A percentile compares a stretch with the other conserved stretches of the same genome.
Conservation (phyloP, 257 asterid genomes). For the Primulina eburnea region DNA sequence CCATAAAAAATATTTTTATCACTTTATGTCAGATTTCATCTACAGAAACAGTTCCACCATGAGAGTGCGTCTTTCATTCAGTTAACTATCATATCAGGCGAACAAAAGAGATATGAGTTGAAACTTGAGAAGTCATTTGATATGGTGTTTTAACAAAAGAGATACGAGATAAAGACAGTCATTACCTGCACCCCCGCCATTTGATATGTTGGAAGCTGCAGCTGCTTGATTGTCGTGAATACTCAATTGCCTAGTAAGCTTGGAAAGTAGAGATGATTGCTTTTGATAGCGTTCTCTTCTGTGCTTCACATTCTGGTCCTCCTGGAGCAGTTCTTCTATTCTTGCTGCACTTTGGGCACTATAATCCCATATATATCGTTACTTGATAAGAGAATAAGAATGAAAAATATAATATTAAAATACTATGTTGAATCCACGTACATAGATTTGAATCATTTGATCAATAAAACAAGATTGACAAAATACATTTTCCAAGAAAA, state of each 20-base stretch:
- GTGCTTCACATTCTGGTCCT: constrained; percentile 77
- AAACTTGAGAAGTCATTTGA: constrained; percentile 9
- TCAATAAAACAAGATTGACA: background rate
- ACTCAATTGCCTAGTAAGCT: constrained; percentile 72
- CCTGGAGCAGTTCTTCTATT: constrained; percentile 85
- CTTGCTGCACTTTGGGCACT: constrained; percentile 70
- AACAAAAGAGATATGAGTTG: constrained; percentile 8
- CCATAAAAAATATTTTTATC: background rate
- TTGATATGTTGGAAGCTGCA: constrained; percentile 65
- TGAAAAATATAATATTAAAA: background rate
- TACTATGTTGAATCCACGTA: constrained; percentile 2
- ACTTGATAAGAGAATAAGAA: background rate
- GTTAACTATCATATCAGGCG: constrained; percentile 1
- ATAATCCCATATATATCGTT: constrained; percentile 15
- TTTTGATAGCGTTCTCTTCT: constrained; percentile 74
- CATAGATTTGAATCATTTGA: no score
- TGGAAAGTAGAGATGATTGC: constrained; percentile 78
- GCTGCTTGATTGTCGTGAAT: constrained; percentile 85
- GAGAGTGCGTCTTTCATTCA: background rate
- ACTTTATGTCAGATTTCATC: no score
- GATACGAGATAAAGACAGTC: constrained; percentile 8
- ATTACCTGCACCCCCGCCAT: constrained; percentile 66
- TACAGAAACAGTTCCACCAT: no score
- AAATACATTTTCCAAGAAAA: background rate
- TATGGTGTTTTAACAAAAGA: background rate